Evolutionary conservation across 2,329 filamentous ascomycete species (phyloP).

Genomic region (Diaporthe capsici): DNA sequence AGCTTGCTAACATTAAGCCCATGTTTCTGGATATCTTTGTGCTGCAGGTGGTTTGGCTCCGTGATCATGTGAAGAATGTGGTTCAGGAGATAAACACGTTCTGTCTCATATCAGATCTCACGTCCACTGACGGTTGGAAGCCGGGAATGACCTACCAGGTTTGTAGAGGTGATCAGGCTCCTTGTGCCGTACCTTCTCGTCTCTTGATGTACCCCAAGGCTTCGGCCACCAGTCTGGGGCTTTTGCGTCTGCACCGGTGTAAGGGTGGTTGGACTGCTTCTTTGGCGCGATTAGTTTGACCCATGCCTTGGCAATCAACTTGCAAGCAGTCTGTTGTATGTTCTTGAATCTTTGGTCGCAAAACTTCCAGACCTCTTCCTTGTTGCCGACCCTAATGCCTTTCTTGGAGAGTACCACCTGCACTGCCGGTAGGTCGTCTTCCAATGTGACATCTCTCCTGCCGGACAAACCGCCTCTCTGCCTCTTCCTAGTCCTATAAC

Average conservation of each 20-base stretch:
- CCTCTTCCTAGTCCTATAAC: conserved; percentile 55
- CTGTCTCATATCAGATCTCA: conserved; percentile 53
- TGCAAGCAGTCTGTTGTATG: conserved; percentile 80
- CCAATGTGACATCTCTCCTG: conserved; percentile 55
- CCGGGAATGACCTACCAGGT: conserved; percentile 29
- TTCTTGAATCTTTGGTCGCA: conserved; percentile 74
- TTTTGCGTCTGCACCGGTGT: conserved; percentile 74
- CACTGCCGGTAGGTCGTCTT: conserved; percentile 58
- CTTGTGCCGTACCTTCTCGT: conserved; percentile 74
- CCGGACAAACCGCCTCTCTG: conserved; percentile 46
- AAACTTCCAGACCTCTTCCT: conserved; percentile 68
- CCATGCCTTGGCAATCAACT: conserved; percentile 81
- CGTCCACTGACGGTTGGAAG: not conserved
- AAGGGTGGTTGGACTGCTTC: conserved; percentile 82
- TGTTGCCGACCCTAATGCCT: conserved; percentile 67
- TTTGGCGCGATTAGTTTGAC: conserved; percentile 82
- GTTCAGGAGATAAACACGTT: conserved; percentile 70
- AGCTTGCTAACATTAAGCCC: conserved; percentile 68
- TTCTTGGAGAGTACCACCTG: conserved; percentile 54
- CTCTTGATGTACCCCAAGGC: conserved; percentile 63
- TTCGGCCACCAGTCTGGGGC: conserved; percentile 78
- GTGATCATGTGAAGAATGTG: conserved; percentile 73
- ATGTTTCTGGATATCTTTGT: conserved; percentile 66
- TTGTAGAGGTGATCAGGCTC: conserved; percentile 83
- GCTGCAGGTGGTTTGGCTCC: conserved; percentile 63